Percentiles rank a stretch among this genome's conserved stretches.
Evolutionary conservation across 345 rosid species (phyloP).

Genomic region (Schrenkiella parvula): DNA sequence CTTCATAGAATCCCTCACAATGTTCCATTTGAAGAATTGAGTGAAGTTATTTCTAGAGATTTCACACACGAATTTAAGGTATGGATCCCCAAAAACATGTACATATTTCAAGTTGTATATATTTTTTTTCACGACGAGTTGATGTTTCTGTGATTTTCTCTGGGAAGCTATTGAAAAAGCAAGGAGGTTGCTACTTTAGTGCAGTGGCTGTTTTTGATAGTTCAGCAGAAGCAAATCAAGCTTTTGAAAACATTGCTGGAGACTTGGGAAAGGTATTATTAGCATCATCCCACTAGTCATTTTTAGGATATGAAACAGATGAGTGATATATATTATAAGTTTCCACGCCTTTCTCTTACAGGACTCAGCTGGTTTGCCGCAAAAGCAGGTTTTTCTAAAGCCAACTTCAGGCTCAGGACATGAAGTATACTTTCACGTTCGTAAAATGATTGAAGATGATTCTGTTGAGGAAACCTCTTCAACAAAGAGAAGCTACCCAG

Average conservation of each 20-base stretch:
- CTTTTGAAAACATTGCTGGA: conserved; percentile 52
- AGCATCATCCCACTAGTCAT: neutral
- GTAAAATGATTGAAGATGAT: conserved; percentile 6
- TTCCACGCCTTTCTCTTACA: neutral
- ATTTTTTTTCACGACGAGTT: neutral
- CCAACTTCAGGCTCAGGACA: neutral
- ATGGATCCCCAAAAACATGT: neutral
- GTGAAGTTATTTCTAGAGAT: conserved; percentile 38
- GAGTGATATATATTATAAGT: neutral
- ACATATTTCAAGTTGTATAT: neutral
- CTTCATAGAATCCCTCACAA: conserved; percentile 57
- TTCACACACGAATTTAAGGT: conserved; percentile 53
- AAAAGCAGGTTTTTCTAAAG: conserved; percentile 3
- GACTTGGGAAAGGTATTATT: conserved; percentile 43
- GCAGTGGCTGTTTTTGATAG: conserved; percentile 43
- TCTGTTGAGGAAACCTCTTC: neutral
- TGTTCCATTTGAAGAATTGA: conserved; percentile 44
- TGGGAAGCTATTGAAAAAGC: conserved; percentile 39
- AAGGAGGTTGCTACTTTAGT: conserved; percentile 39
- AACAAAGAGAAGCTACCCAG: neutral
- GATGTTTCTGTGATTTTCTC: neutral
- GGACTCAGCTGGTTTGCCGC: neutral
- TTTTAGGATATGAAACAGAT: neutral
- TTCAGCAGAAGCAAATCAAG: conserved; percentile 48
- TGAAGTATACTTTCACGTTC: neutral